Evolutionary conservation across 2,329 filamentous ascomycete genomes (phyloP).

Genomic region (Xylariaceae sp.): DNA sequence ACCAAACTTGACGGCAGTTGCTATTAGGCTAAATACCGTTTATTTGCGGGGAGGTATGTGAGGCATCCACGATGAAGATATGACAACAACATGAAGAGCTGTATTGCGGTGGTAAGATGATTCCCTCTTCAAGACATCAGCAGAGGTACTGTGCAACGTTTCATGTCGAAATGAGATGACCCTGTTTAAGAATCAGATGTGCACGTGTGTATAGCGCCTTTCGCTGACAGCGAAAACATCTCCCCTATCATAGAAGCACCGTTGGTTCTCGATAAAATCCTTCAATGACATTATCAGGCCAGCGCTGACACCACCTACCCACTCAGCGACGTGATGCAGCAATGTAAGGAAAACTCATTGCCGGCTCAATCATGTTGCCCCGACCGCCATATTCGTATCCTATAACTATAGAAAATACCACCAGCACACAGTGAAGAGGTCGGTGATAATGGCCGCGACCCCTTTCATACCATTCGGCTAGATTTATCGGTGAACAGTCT

Average conservation of each 20-base stretch:
- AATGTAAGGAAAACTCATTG: not conserved
- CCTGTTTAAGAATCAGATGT: no score
- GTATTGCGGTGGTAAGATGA: not conserved
- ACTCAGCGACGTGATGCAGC: not conserved
- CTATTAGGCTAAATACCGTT: slow-evolving; percentile 19
- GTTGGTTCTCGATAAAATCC: no score
- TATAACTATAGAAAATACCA: no score
- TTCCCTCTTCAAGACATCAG: not conserved
- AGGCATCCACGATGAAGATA: not conserved
- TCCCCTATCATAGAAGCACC: no score
- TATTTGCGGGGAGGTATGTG: not conserved
- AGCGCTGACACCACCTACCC: no score
- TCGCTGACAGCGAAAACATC: not conserved
- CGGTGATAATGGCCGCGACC: no score
- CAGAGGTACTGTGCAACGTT: not conserved
- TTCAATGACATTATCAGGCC: no score
- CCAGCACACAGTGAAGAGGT: no score
- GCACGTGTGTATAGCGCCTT: not conserved
- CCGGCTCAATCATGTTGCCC: not conserved
- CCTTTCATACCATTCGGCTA: slow-evolving; percentile 40
- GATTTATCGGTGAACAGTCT: slow-evolving; percentile 41
- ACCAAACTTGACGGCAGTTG: not conserved
- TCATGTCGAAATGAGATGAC: not conserved
- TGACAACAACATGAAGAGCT: not conserved
- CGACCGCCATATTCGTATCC: no score